phyloP scores from a whole-genome alignment of 495 filamentous ascomycete species.

The Aspergillus cristatus region DNA sequence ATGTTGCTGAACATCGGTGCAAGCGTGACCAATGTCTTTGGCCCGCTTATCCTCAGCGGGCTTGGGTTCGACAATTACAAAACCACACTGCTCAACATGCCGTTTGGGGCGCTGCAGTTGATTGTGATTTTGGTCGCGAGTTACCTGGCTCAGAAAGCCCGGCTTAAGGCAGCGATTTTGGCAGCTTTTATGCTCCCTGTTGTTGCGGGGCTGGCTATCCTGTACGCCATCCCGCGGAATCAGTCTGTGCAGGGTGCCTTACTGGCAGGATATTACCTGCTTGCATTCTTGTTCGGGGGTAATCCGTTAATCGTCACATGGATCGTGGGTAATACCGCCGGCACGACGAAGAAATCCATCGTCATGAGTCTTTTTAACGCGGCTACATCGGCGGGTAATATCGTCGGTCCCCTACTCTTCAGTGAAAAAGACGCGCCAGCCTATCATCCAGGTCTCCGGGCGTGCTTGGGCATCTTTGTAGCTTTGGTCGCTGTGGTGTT shows the following conservation, averaged over 20 bases:
- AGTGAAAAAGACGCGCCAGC: slow-evolving; percentile 29
- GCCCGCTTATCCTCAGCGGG: slow-evolving; percentile 51
- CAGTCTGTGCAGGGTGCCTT: slow-evolving; percentile 29
- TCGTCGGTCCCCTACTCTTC: slow-evolving; percentile 40
- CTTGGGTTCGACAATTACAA: slow-evolving; percentile 49
- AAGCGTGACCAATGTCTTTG: slow-evolving; percentile 50
- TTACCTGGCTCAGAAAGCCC: slow-evolving; percentile 39
- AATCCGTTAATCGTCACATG: slow-evolving; percentile 42
- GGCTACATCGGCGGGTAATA: slow-evolving; percentile 35
- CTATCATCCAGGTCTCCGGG: slow-evolving; percentile 47
- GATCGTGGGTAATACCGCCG: slow-evolving; percentile 43
- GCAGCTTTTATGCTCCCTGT: slow-evolving; percentile 43
- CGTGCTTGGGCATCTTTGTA: slow-evolving; percentile 48
- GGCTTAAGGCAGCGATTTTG: slow-evolving; percentile 42
- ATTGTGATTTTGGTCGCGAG: slow-evolving; percentile 32
- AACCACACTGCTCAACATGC: slow-evolving; percentile 43
- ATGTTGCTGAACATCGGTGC: slow-evolving; percentile 55
- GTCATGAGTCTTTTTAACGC: slow-evolving; percentile 44
- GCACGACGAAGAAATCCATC: slow-evolving; percentile 44
- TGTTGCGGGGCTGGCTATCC: slow-evolving; percentile 44
- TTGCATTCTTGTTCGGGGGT: slow-evolving; percentile 49
- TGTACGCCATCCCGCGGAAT: slow-evolving; percentile 43
- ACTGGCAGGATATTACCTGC: slow-evolving; percentile 52
- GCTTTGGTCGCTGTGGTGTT: slow-evolving; percentile 38
- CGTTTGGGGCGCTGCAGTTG: slow-evolving; percentile 38